Base-by-base conservation (phyloP, 345 rosid genomes). In the Citrus maxima region DNA sequence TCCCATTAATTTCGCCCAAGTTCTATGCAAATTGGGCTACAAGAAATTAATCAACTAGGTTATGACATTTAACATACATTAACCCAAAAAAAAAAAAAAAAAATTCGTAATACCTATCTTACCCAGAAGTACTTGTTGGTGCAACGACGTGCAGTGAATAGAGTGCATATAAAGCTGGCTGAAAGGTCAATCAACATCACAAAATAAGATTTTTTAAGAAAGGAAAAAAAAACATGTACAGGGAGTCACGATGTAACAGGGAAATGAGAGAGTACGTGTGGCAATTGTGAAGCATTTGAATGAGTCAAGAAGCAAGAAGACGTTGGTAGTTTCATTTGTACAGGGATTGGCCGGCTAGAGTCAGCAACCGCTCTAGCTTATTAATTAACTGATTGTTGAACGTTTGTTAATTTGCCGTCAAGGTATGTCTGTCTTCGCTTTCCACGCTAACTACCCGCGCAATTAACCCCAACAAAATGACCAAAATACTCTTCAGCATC, bases 321-420 rank as follows among this genome's bases (percentile, higher is more conserved):
- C 3, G 28, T 6, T 19, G 28, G 12, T 13, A 46, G 51, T 13
- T 46, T 46, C 51, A 46, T 16, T 46, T 46, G 14, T 51, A 19
- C 16, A 6, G 16, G 4, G 63, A 76, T 66, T 51, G 42, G 72
- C 72, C 64, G 79, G 79, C 65, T 71, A 25, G 64, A 5, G 35
- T 18, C 64, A 3, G 64, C 46, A 49, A 76, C 24, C 2, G 19
- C 58, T 61, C 19, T 8, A 58, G 66, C 24, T 7, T 5, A 24
- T 19, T 7, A 46, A 10, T 21, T 21, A 18, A 42, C 18, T 40
- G 37, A 75, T 28, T 19, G 32, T 63, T 59, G 10, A 75, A 75
- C 49, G 61, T 75, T 64, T 1, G 62, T 49, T 49, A 49, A 24
- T 64, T 63, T 75, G 62, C 71, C 61, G 63, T 70, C 63, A 49